These are phyloP conservation scores for Apophysomyces elegans DNA, from an alignment of 371 early-diverging fungal species.

Conservation along the genomic window DNA sequence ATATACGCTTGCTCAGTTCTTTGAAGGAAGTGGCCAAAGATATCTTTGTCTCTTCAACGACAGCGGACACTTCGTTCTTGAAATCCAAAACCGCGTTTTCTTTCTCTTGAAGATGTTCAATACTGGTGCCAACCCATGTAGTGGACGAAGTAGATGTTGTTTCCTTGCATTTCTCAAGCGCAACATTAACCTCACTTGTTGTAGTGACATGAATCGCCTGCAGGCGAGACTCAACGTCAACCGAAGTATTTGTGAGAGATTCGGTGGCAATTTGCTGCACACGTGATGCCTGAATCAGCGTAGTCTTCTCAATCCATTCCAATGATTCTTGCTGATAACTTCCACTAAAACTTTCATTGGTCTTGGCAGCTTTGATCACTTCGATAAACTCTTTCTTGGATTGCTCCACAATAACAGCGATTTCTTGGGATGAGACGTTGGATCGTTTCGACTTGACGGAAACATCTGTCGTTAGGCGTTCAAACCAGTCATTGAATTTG, in stretches of 20 bases:
- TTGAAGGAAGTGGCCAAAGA: slow-evolving; percentile 30
- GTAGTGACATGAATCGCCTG: slow-evolving; percentile 31
- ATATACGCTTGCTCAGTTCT: slow-evolving; percentile 24
- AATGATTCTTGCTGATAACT: slow-evolving; percentile 27
- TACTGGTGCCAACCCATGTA: slow-evolving; percentile 21
- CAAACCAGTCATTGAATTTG: slow-evolving; percentile 33
- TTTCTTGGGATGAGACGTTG: slow-evolving; percentile 21
- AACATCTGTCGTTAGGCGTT: slow-evolving; percentile 26
- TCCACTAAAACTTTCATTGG: slow-evolving; percentile 18
- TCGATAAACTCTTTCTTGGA: slow-evolving; percentile 28
- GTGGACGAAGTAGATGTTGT: neutral
- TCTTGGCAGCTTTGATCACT: slow-evolving; percentile 29
- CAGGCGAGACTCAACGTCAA: slow-evolving; percentile 27
- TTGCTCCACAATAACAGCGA: slow-evolving; percentile 23
- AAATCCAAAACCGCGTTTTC: slow-evolving; percentile 32
- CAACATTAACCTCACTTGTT: slow-evolving; percentile 25
- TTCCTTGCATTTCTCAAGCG: slow-evolving; percentile 34
- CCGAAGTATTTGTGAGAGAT: slow-evolving; percentile 8
- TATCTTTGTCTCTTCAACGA: slow-evolving; percentile 23
- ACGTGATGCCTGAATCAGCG: slow-evolving; percentile 26
- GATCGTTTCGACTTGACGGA: slow-evolving; percentile 22
- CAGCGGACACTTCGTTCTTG: slow-evolving; percentile 24
- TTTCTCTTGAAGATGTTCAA: slow-evolving; percentile 29
- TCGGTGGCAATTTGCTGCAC: slow-evolving; percentile 30
- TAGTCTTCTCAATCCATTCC: slow-evolving; percentile 33